Evolutionary conservation across 2,329 filamentous ascomycete species (phyloP), one percentile per base, ranked within the genome.

Genomic region (Metarhizium rileyi): DNA sequence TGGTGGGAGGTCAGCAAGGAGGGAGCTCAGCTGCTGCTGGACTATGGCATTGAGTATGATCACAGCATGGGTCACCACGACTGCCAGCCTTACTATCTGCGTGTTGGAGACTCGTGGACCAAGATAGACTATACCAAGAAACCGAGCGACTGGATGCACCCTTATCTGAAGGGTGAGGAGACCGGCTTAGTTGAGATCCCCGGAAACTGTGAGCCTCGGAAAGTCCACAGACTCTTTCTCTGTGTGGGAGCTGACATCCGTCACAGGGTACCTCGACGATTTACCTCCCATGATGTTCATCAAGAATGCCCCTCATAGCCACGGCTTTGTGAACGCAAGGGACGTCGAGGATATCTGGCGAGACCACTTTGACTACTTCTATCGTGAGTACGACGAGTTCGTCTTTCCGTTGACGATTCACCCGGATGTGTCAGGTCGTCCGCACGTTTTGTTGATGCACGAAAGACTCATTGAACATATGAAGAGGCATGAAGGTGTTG

Each of bases 361-460:
- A 44, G 79, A 84, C 52, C 80, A 84, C 54, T 85, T 85, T 52
- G 76, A 83, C 57, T 88, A 87, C 65, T 87, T 86, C 59, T 89
- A 89, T 62, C 72, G 84, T 26, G 83, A 89, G 63, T 84, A 87
- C 54, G 84, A 89, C 56, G 82, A 86, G 56, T 88, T 88, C 53
- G 77, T 87, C 47, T 88, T 89, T 57, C 84, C 86, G 0, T 84
- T 89, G 64, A 89, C 85, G 0, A 83, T 88, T 33, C 85, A 89
- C 63, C 86, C 85, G 0, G 85, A 89, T 58, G 81, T 86, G 0
- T 82, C 77, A 3, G 86, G 86, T 0, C 73, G 83, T 18, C 85
- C 85, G 0, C 85, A 89, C 64, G 85, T 81, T 0, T 57, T 89
- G 26, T 67, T 87, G 6, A 87, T 88, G 84, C 82, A 87, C 55